A percentile compares a stretch with the other conserved stretches of the same genome.
These are phyloP conservation scores for Trichoderma atrobrunneum DNA, from an alignment of 2,329 filamentous ascomycete species.

Conservation along the genomic window DNA sequence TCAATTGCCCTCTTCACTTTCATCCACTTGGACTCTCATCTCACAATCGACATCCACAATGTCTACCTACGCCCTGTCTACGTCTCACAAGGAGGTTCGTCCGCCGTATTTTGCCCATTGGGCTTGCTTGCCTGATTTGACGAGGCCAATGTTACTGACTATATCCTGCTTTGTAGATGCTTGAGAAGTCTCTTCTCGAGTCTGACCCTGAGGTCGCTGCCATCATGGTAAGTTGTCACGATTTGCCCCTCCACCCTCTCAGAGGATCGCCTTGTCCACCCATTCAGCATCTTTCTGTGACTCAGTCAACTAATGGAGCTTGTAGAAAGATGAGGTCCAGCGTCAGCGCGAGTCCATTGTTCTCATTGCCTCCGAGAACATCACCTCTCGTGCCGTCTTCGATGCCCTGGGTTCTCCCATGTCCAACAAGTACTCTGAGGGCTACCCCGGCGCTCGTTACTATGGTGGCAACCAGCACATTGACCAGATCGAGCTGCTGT, in stretches of 20 bases:
- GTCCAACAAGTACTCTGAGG: constrained; percentile 99
- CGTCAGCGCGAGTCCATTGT: constrained; percentile 98
- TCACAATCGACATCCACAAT: constrained; percentile 38
- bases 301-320: constrained; percentile 1
- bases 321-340: constrained; percentile 84
- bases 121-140: neutral
- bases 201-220: constrained; percentile 90
- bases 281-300: neutral
- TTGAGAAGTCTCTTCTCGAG: constrained; percentile 91
- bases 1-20: constrained; percentile 1
- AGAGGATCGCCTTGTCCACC: neutral
- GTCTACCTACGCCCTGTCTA: constrained; percentile 51
- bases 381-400: constrained; percentile 96
- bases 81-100: constrained; percentile 54
- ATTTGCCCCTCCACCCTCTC: neutral
- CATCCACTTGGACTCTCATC: neutral
- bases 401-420: constrained; percentile 92
- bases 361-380: constrained; percentile 98
- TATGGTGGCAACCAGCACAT: constrained; percentile 99
- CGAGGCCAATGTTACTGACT: constrained; percentile 19
- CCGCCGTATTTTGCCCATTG: neutral
- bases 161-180: constrained; percentile 61
- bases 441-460: constrained; percentile 96
- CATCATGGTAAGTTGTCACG: constrained; percentile 76
- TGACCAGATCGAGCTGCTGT: constrained; percentile 90